Evolutionary conservation across 331 rosid species (phyloP).

Genomic region (Telfairia occidentalis): DNA sequence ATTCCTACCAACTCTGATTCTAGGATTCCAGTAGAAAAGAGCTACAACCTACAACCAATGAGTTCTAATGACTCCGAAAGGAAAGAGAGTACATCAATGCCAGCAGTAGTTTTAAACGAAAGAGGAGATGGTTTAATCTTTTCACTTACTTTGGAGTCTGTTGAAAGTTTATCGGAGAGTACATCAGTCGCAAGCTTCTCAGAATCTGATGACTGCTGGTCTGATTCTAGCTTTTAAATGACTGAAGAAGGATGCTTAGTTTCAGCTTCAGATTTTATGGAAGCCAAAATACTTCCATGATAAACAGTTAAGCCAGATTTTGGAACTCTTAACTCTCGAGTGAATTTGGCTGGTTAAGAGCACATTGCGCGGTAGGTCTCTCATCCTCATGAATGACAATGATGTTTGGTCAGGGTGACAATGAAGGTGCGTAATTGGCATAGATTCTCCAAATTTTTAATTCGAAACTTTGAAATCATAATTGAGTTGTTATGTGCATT

Average conservation of each 20-base stretch:
- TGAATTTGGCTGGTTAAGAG: background rate
- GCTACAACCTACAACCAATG: slow-evolving; percentile 10
- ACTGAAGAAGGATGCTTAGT: background rate
- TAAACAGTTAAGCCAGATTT: background rate
- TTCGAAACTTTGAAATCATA: background rate
- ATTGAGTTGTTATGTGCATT: background rate
- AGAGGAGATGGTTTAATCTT: slow-evolving; percentile 1
- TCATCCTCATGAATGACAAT: background rate
- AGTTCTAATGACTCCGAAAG: slow-evolving; percentile 17
- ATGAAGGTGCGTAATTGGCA: background rate
- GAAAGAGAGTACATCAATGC: slow-evolving; percentile 15
- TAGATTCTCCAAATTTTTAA: background rate
- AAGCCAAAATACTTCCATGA: background rate
- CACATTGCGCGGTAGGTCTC: background rate
- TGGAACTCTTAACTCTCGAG: background rate
- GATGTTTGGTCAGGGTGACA: background rate
- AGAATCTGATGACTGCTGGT: background rate
- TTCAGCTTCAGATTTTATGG: background rate
- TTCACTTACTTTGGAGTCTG: background rate
- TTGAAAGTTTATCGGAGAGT: background rate
- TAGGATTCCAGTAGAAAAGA: background rate
- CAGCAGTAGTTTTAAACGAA: background rate
- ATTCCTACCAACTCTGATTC: slow-evolving; percentile 5
- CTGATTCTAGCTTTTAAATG: background rate
- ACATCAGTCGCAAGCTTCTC: background rate